Evolutionary conservation across 345 rosid genomes (phyloP).

Genomic region (Eucalyptus rudis): DNA sequence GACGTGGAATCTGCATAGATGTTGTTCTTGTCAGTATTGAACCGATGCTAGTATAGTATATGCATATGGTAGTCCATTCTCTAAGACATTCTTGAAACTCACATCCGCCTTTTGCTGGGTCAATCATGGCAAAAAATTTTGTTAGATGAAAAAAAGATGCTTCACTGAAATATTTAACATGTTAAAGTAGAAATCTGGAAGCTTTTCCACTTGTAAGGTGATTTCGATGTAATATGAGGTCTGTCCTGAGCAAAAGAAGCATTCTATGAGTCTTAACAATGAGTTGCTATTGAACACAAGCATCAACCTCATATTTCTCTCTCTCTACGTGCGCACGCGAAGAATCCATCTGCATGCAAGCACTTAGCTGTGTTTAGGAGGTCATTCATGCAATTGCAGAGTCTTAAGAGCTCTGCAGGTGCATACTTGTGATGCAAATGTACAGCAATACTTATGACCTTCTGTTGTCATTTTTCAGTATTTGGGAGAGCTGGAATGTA

Average conservation of each 20-base stretch:
- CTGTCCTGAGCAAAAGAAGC: background rate
- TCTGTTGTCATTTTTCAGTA: conserved; percentile 30
- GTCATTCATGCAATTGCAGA: background rate
- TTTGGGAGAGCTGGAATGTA: conserved; percentile 87
- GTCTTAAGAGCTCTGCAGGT: background rate
- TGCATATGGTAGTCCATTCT: background rate
- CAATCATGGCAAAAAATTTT: background rate
- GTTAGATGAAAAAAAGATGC: background rate
- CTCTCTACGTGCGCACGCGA: fast-evolving
- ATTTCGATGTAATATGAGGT: background rate
- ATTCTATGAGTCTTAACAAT: background rate
- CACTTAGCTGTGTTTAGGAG: background rate
- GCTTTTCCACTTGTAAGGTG: background rate
- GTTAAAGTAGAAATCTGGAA: background rate
- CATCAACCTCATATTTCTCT: background rate
- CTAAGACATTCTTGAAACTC: background rate
- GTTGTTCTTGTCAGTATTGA: background rate
- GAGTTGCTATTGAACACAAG: background rate
- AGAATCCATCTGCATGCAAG: background rate
- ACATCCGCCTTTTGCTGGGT: background rate
- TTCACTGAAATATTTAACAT: background rate
- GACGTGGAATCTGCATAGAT: background rate
- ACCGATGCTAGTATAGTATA: background rate
- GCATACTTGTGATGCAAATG: background rate
- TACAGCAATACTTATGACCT: background rate